These are phyloP conservation scores for Arxiozyma slooffiae DNA, from an alignment of 1,139 yeast species.

Conservation along the genomic window DNA sequence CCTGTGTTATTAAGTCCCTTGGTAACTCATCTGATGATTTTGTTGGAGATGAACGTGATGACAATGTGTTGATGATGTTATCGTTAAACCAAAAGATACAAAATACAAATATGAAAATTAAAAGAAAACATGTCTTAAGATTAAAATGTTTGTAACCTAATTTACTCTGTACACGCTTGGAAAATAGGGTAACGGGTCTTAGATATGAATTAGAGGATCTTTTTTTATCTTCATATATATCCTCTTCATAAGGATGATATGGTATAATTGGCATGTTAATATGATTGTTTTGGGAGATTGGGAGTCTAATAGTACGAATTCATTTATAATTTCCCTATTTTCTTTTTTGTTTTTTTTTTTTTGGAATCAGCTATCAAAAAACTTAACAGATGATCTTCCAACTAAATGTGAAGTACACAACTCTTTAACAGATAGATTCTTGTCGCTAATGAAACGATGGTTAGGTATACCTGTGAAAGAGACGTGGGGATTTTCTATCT, in stretches of 20 bases:
- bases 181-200: background rate
- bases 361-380: background rate
- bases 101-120: constrained; percentile 11
- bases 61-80: background rate
- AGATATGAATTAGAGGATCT: background rate
- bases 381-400: background rate
- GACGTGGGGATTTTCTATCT: no score
- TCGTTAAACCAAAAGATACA: constrained; percentile 16
- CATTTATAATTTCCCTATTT: background rate
- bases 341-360: no score
- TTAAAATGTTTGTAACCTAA: background rate
- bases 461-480: background rate
- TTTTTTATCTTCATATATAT: constrained; percentile 2
- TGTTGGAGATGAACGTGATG: background rate
- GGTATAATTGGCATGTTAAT: constrained; percentile 2
- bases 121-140: constrained; percentile 2
- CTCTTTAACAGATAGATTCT: background rate
- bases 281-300: background rate
- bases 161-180: background rate
- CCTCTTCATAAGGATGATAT: background rate
- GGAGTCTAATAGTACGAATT: background rate
- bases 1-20: background rate
- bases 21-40: background rate
- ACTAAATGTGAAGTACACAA: background rate
- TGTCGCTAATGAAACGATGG: background rate